These are phyloP conservation scores for Nitzschia palea DNA, from an alignment of 108 stramenopile genomes.

Conservation along the genomic window DNA sequence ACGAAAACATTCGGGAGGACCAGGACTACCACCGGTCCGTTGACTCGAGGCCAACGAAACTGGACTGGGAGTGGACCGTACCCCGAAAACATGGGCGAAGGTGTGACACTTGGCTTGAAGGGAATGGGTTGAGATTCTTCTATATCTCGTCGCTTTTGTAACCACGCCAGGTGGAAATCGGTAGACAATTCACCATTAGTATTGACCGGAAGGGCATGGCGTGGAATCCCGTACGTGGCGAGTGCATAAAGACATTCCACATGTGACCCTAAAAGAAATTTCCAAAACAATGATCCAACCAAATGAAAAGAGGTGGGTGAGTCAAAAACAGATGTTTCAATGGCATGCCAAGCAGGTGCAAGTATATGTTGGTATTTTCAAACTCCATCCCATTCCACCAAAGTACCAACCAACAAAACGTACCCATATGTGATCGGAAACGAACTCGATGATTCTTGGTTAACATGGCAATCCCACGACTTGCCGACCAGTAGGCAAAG, in stretches of 20 bases:
- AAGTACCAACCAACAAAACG: not conserved
- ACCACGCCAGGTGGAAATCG: constrained; percentile 13
- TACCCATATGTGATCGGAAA: constrained; percentile 8
- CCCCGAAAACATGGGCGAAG: no score
- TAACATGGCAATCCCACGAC: not conserved
- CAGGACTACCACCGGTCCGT: no score
- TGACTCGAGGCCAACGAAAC: no score
- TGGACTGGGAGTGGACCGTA: no score
- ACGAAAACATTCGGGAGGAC: no score
- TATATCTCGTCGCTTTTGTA: not conserved
- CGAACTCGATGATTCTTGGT: not conserved
- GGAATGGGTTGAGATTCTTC: not conserved
- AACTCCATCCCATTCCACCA: not conserved
- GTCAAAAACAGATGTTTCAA: not conserved
- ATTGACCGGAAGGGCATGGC: constrained; percentile 9
- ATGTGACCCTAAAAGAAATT: constrained; percentile 3
- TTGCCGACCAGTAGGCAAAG: not conserved
- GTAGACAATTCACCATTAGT: constrained; percentile 6
- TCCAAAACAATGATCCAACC: not conserved
- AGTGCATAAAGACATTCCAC: constrained; percentile 20
- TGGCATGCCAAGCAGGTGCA: no score
- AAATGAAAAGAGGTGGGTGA: not conserved
- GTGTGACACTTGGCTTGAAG: no score
- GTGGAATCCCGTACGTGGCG: constrained; percentile 22
- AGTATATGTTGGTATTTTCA: not conserved